Evolutionary conservation across 768 basidiomycete species (phyloP).

Genomic region (Pleurotus citrinopileatus): DNA sequence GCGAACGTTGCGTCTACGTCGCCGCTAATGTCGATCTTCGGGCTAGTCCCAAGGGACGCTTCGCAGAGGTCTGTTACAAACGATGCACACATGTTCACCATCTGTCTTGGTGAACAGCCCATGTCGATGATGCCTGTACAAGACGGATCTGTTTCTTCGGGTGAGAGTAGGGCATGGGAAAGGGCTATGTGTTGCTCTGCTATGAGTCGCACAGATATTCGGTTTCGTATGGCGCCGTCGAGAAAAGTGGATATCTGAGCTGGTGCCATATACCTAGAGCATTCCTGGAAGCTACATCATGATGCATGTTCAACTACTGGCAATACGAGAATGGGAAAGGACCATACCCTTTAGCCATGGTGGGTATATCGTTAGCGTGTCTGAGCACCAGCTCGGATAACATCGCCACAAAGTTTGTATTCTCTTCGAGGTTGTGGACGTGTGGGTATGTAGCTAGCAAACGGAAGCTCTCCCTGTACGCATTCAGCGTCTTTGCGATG

Average conservation of each 20-base stretch:
- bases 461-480: conserved; percentile 68
- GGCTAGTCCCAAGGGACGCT: conserved; percentile 74
- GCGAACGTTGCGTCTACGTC: conserved; percentile 69
- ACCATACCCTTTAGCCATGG: conserved; percentile 81
- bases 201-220: conserved; percentile 84
- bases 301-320: background rate
- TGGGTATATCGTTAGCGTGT: conserved; percentile 87
- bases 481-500: conserved; percentile 65
- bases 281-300: conserved; percentile 74
- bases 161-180: conserved; percentile 59
- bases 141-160: conserved; percentile 19
- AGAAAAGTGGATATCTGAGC: conserved; percentile 78
- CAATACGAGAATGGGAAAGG: conserved; percentile 4
- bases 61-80: conserved; percentile 84
- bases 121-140: conserved; percentile 70
- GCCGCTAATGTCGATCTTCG: conserved; percentile 69
- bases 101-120: conserved; percentile 64
- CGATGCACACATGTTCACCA: conserved; percentile 79
- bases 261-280: conserved; percentile 77
- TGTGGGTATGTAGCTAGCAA: conserved; percentile 65
- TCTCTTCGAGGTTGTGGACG: conserved; percentile 66
- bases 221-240: conserved; percentile 80
- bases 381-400: conserved; percentile 70
- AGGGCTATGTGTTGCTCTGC: conserved; percentile 91
- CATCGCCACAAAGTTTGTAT: conserved; percentile 61